Evolutionary conservation across 768 basidiomycete genomes (phyloP).

Genomic region (Strobilomyces dryophilus): DNA sequence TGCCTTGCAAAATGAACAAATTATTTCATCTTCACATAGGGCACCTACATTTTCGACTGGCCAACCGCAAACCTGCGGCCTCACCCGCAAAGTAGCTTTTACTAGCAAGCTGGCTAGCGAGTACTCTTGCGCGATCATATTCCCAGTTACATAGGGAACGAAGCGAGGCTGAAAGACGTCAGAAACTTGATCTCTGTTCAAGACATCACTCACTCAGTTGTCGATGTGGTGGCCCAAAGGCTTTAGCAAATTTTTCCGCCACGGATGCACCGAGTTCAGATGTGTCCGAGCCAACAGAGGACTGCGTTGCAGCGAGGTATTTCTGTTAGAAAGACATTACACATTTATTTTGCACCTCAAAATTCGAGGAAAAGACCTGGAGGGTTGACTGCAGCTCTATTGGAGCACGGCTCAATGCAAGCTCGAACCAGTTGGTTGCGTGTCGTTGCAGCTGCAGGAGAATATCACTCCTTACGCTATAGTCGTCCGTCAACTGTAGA

Average conservation of each 20-base stretch:
- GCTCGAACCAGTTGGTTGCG: slow-evolving; percentile 79
- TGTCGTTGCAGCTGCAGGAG: slow-evolving; percentile 68
- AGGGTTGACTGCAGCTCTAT: slow-evolving; percentile 90
- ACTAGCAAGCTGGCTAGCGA: slow-evolving; percentile 83
- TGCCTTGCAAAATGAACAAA: slow-evolving; percentile 23
- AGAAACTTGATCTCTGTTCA: neutral
- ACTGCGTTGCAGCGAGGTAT: slow-evolving; percentile 79
- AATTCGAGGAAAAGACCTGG: slow-evolving; percentile 51
- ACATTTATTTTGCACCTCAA: neutral
- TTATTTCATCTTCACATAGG: neutral
- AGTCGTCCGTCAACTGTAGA: slow-evolving; percentile 82
- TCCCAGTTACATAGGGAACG: slow-evolving; percentile 57
- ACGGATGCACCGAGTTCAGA: slow-evolving; percentile 90
- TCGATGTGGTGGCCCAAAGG: slow-evolving; percentile 71
- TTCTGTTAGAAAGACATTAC: slow-evolving; percentile 46
- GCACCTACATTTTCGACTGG: slow-evolving; percentile 57
- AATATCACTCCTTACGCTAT: slow-evolving; percentile 80
- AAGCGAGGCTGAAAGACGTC: slow-evolving; percentile 45
- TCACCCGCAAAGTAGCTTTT: slow-evolving; percentile 92
- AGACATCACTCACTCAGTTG: slow-evolving; percentile 57
- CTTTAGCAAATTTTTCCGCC: slow-evolving; percentile 81
- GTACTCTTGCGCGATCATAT: slow-evolving; percentile 74
- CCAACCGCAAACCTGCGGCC: slow-evolving; percentile 72
- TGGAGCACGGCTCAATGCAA: slow-evolving; percentile 84
- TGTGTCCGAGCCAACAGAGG: slow-evolving; percentile 62